Evolutionary conservation across 495 filamentous ascomycete genomes (phyloP), one percentile per base, ranked within the genome.

Genomic region (Penicillium lagena): DNA sequence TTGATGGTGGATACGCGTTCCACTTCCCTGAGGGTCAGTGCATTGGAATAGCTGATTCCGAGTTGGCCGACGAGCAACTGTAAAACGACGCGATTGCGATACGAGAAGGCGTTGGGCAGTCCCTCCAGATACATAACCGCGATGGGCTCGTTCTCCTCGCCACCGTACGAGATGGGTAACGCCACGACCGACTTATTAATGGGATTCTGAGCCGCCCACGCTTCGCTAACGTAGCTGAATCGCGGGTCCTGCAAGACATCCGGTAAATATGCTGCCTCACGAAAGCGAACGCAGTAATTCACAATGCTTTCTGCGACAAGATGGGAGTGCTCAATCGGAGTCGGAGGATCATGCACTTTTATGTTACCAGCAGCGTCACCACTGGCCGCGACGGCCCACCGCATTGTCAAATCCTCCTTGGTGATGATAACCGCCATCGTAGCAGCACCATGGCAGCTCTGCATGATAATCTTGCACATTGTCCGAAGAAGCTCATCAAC

Each of bases 11-110:
- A 83, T 17, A 87, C 82, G 61, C 85, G 86, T 52, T 82, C 78
- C 35, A 89, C 67, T 42, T 79, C 72, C 53, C 84, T 87, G 70
- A 91, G 84, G 5, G 88, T 77, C 39, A 90, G 68, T 2, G 87
- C 86, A 58, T 91, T 94, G 29, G 84, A 85, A 45, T 89, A 81
- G 40, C 86, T 90, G 50, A 91, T 91, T 15, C 83, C 79, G 40
- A 93, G 86, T 57, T 93, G 88, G 53, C 87, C 89, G 53, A 86
- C 85, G 9, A 95, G 77, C 37, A 95, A 67, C 62, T 86, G 84
- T 10, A 93, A 70, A 1, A 95, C 81, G 9, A 84, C 87, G 29
- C 88, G 74, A 45, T 89, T 91, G 6, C 86, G 75, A 54, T 93
- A 85, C 1, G 87, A 90, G 54, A 93, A 90, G 2, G 82, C 86